Conservation (phyloP, 768 basidiomycete genomes). For the Russula earlei region DNA sequence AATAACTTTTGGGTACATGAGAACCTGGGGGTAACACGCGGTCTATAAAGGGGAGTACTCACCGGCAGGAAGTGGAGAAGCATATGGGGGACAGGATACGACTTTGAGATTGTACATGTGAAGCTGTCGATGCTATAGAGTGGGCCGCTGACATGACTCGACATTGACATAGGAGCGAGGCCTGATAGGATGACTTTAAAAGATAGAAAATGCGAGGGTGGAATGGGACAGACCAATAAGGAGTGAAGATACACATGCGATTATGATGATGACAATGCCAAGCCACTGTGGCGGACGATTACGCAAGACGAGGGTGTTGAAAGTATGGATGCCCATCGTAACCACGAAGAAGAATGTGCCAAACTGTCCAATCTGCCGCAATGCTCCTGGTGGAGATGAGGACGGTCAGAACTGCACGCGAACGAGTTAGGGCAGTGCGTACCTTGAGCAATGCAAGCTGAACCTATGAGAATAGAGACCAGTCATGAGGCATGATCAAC, state of each 20-base stretch:
- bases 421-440: constrained; percentile 5
- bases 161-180: constrained; percentile 25
- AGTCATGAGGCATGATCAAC: constrained; percentile 20
- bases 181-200: constrained; percentile 7
- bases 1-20: constrained; percentile 38
- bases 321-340: constrained; percentile 57
- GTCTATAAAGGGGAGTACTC: constrained; percentile 18
- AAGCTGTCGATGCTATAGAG: constrained; percentile 46
- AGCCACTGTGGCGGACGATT: constrained; percentile 42
- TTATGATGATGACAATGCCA: constrained; percentile 31
- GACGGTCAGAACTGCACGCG: neutral
- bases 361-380: constrained; percentile 56
- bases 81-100: constrained; percentile 36
- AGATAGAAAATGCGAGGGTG: neutral
- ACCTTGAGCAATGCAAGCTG: constrained; percentile 53
- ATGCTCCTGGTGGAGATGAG: constrained; percentile 31
- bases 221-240: constrained; percentile 36
- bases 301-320: constrained; percentile 53
- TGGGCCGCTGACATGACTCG: constrained; percentile 29
- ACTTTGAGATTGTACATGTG: constrained; percentile 41
- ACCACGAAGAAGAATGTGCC: constrained; percentile 55
- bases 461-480: neutral
- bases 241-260: constrained; percentile 48
- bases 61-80: constrained; percentile 58
- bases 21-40: neutral